Evolutionary conservation across 1,284 basidiomycete species (phyloP), one percentile per base, ranked within the genome.

Genomic region (Rhodotorula glutinis): DNA sequence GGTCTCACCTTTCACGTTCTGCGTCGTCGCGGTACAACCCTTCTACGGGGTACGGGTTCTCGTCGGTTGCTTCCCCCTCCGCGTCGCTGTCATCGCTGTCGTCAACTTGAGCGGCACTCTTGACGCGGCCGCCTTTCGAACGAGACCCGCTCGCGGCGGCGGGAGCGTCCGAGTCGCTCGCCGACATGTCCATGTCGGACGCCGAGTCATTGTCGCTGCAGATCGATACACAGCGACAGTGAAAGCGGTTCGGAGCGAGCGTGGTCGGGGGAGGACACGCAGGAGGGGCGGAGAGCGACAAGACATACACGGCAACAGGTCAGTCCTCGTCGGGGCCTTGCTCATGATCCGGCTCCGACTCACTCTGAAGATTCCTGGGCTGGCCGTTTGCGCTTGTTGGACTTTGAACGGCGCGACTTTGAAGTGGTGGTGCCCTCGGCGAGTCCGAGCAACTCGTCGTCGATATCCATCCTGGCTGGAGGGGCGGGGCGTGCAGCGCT

Each of bases 21-120:
- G 82, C 83, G 74, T 91, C 90, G 75, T 92, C 86, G 65, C 85
- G 85, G 78, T 91, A 97, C 79, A 92, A 91, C 55, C 91, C 91
- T 75, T 96, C 93, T 27, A 95, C 81, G 0, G 92, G 93, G 77
- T 92, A 97, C 8, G 61, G 53, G 49, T 65, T 59, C 25, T 69
- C 63, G 17, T 64, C 70, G 17, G 56, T 57, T 27, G 54, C 29
- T n/a, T 23, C 21, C 0, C 0, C 14, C n/a, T 62, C 67, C 25
- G 55, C 53, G 25, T 72, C 74, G 43, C 51, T 43, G 55, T 70
- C 62, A 19, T 41, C 53, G 11, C 44, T 44, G n/a, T 54, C 49
- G 53, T 63, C 62, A 44, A 65, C 57, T 10, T 51, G 43, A 4
- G 53, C 57, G 2, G 62, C 47, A 16, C 66, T 60, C 57, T 65